Base-by-base conservation (phyloP, 108 stramenopile species). In the Pseudonitzschia pungens region DNA sequence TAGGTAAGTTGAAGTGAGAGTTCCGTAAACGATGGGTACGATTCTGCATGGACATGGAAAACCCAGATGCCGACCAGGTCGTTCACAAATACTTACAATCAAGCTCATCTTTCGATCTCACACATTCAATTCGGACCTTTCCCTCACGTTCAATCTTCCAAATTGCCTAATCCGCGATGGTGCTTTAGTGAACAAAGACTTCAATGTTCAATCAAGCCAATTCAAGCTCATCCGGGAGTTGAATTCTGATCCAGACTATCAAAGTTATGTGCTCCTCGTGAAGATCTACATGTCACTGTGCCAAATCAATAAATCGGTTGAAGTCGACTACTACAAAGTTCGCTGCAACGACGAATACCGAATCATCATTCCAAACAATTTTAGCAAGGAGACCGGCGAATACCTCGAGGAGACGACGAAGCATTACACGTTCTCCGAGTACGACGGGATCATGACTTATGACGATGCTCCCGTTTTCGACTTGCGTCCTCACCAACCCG, bases 261-360 rank as follows among this genome's bases (percentile, higher is more conserved):
- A 77, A 28, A 70, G 76, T 40, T 77, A 77, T 53, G 70, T 77
- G 11, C 63, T 77, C 21, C 60, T 77, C 16, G 76, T 77, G 26
- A 77, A 77, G 70, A 57, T 70, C 14, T 77, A 77, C 70, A 70
- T 71, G 63, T 77, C 76, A 12, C 64, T 77, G 31, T 71, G 70
- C 54, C 69, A 77, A 41, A 65, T 77, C 43, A 77, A 77, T 56
- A 59, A 63, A 55, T 69, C 68, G 42, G 60, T 57, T n/a, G 76
- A 77, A 44, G 76, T 77, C 14, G 76, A 77, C 22, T 77, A 77
- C 65, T 77, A 77, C 54, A 77, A 77, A 57, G 70, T 77, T 52
- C 69, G 58, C 2, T 66, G 62, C 31, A 70, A 77, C 70, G 70
- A 71, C 24, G 76, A 70, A 44, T 77, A 57, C 11, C 62, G 70